Conservation (phyloP, 1,284 basidiomycete species). For the Cryptococcus sp. region DNA sequence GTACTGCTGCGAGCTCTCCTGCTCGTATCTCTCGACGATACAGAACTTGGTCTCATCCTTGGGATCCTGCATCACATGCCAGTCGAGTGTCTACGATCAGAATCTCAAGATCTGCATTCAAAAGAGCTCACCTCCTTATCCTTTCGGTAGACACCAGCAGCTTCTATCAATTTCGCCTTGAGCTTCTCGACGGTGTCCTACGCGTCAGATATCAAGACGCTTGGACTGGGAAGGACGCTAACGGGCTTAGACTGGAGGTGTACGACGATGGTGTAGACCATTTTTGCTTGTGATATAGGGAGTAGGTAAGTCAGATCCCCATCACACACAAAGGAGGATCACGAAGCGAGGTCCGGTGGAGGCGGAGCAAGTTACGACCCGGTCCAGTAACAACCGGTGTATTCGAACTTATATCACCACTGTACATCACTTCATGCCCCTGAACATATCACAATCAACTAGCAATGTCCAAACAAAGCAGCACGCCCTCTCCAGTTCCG, state of each 20-base stretch:
- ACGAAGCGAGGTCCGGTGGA: not conserved
- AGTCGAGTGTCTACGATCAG: slow-evolving; percentile 32
- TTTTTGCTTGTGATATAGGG: slow-evolving; percentile 10
- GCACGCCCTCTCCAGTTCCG: too few relatives aligned
- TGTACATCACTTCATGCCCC: not conserved
- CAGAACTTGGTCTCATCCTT: slow-evolving; percentile 47
- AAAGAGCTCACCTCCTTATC: slow-evolving; percentile 36
- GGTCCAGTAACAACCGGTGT: not conserved
- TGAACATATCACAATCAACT: too few relatives aligned
- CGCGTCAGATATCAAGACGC: not conserved
- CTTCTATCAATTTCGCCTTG: slow-evolving; percentile 46
- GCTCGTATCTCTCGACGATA: slow-evolving; percentile 47
- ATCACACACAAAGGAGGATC: not conserved
- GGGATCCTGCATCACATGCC: slow-evolving; percentile 47
- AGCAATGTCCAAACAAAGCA: too few relatives aligned
- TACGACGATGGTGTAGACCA: slow-evolving; percentile 49
- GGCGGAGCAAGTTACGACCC: not conserved
- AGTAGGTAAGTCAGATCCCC: not conserved
- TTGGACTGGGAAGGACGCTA: slow-evolving; percentile 6
- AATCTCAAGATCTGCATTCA: not conserved
- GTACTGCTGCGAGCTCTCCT: slow-evolving; percentile 43
- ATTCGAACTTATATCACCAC: not conserved
- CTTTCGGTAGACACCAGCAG: slow-evolving; percentile 42
- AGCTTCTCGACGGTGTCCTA: slow-evolving; percentile 43
- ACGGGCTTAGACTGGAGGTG: slow-evolving; percentile 43